Evolutionary conservation across 73 alveolate species (phyloP).

Genomic region (Paramecium sonneborni): DNA sequence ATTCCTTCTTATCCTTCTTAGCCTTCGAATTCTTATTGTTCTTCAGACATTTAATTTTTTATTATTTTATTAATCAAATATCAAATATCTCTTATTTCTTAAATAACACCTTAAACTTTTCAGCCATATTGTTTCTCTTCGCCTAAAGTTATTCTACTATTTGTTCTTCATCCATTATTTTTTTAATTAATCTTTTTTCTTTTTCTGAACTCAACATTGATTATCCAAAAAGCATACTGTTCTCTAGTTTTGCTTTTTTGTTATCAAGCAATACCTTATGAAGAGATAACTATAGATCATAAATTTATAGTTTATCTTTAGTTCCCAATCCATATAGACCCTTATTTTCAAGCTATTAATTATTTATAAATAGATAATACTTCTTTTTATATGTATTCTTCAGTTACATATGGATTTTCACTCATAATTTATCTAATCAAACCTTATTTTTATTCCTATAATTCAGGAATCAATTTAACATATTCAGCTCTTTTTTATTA

Average conservation of each 20-base stretch:
- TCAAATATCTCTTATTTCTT: slow-evolving; percentile 28
- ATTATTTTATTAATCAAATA: slow-evolving; percentile 29
- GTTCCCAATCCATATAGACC: not conserved
- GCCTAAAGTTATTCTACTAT: not conserved
- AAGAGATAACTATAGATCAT: not conserved
- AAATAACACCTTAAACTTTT: slow-evolving; percentile 1
- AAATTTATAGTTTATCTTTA: not conserved
- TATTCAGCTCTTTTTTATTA: not conserved
- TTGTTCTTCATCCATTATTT: not conserved
- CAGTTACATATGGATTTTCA: slow-evolving; percentile 15
- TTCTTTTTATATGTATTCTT: not conserved
- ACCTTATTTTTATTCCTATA: not conserved
- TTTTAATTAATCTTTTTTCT: not conserved
- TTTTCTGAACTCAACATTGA: not conserved
- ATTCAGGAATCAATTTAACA: slow-evolving; percentile 6
- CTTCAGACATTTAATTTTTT: slow-evolving; percentile 34
- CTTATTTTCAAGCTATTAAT: not conserved
- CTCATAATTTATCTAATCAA: not conserved
- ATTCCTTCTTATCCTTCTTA: not conserved
- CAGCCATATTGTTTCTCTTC: not conserved
- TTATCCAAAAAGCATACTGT: not conserved
- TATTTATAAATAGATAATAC: not conserved
- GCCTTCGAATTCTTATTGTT: not conserved
- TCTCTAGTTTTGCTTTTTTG: not conserved
- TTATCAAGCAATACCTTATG: not conserved